Base-by-base conservation (phyloP, 371 early-diverging fungal genomes). In the Catenaria anguillulae region DNA sequence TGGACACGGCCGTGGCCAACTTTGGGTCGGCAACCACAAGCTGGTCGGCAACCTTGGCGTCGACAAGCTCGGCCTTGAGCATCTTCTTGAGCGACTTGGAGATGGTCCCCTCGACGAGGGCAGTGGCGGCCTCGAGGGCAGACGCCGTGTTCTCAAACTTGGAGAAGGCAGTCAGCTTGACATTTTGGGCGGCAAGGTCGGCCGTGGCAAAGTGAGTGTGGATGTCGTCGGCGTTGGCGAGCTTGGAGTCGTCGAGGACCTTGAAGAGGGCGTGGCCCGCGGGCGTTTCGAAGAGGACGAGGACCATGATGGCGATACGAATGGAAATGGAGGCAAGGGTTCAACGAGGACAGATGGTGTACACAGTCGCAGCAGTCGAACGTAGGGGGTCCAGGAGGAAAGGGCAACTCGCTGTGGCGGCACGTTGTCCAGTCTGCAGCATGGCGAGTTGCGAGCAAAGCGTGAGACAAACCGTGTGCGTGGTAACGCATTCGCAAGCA, bases 121-220 rank as follows among this genome's bases (percentile, higher is more conserved):
- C 92, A n/a, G 91, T 92, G 62, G 89, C 90, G 26, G 94, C 93
- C 58, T 90, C 81, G 71, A 98, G 79, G 33, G 96, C 95, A 68
- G 93, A 94, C 62, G 88, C 88, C 46, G 94, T 96, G 82, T 92
- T 93, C 71, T 91, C 93, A 70, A 96, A 98, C 77, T 93, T 94
- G 67, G 86, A 82, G 78, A 93, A 93, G 61, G 91, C 90, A 72
- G 90, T 80, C 64, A 97, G 81, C 82, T 94, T 93, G 60, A 93
- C 79, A 62, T 88, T 75, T 68, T 84, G 76, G 71, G 87, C 87
- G 62, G 91, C 90, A 42, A 75, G 75, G 66, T 86, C 88, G 40
- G 87, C 76, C 55, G 85, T 81, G 64, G 81, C 79, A 71, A 90
- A 90, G 62, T 81, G 80, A 73, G 84, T 83, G 78, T 79, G 79